phyloP scores from a whole-genome alignment of 257 asterid genomes.

The Avicennia marina region DNA sequence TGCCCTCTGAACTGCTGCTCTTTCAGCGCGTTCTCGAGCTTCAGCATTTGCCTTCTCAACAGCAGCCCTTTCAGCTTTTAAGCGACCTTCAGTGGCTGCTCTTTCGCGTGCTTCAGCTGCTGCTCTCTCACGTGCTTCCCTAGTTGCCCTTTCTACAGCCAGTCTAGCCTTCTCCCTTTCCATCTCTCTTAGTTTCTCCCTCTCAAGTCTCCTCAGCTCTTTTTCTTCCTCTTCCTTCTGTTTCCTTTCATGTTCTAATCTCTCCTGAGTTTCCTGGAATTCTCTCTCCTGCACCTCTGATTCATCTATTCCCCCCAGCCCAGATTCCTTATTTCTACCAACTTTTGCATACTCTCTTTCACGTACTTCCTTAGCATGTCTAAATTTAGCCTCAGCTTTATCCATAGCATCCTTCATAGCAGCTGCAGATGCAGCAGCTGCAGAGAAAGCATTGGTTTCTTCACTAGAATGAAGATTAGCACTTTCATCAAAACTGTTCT shows the following conservation, averaged over 20 bases:
- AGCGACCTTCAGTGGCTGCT: slow-evolving; percentile 61
- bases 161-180: slow-evolving; percentile 82
- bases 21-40: slow-evolving; percentile 85
- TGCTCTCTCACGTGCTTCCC: slow-evolving; percentile 98
- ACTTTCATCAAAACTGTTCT: slow-evolving; percentile 41
- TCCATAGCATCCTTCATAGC: slow-evolving; percentile 99
- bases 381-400: slow-evolving; percentile 94
- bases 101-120: slow-evolving; percentile 66
- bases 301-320: slow-evolving; percentile 54
- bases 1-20: slow-evolving; percentile 90
- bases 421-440: slow-evolving; percentile 95
- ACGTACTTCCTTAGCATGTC: slow-evolving; percentile 94
- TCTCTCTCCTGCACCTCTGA: slow-evolving; percentile 62
- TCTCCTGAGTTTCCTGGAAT: slow-evolving; percentile 63
- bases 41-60: slow-evolving; percentile 72
- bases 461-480: slow-evolving; percentile 40
- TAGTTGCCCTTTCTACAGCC: slow-evolving; percentile 91
- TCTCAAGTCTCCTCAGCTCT: slow-evolving; percentile 75
- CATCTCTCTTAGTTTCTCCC: slow-evolving; percentile 58
- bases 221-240: slow-evolving; percentile 83
- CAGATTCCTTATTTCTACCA: slow-evolving; percentile 58
- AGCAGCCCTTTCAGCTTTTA: slow-evolving; percentile 70
- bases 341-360: slow-evolving; percentile 88
- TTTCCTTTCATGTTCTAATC: slow-evolving; percentile 64
- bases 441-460: slow-evolving; percentile 64